Evolutionary conservation across 805 yeast species (phyloP), one percentile per base, ranked within the genome.

Genomic region (Metschnikowia picachoensis): DNA sequence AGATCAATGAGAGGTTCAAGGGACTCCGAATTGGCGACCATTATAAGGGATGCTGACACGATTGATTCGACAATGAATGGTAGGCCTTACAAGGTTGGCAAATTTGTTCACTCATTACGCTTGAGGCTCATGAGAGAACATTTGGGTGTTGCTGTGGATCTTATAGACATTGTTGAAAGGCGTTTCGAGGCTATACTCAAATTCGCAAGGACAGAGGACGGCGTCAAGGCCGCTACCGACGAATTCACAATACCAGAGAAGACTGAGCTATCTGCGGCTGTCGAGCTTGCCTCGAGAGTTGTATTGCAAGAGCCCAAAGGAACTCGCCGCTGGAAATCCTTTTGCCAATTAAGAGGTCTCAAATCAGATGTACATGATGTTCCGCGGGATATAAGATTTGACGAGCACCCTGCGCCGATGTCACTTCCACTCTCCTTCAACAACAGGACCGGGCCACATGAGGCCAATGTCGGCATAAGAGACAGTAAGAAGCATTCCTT

Each of bases 81-180:
- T 2, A 68, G 80, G 57, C 86, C 87, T 0, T 92, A 80, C 63
- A 66, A 75, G 50, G 99, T 92, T 2, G 92, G 89, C 3, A 82
- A 81, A 55, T 94, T 92, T 71, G 89, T 98, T 0, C 95, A 89
- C 62, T 83, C 94, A 2, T 68, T 94, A 49, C 77, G 99, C 58
- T 79, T 90, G 72, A 77, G 97, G 51, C 73, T 95, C 41, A 94
- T 94, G 99, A 78, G 99, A 53, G 99, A 94, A 61, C 99, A 94
- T 67, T 62, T 94, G 25, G 99, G 99, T 25, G 84, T 95, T 44
- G 95, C 90, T 63, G 94, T 90, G 36, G 97, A 91, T 65, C 71
- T 84, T 13, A 66, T 90, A 25, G 97, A 91, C 46, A 66, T 85
- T 37, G 85, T 89, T 30, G 97, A 90, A 60, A 74, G 91, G 54